A percentile compares a stretch with the other conserved stretches of the same genome.
These are phyloP conservation scores for Rhodotorula sp. DNA, from an alignment of 1,284 basidiomycete species.

Conservation along the genomic window DNA sequence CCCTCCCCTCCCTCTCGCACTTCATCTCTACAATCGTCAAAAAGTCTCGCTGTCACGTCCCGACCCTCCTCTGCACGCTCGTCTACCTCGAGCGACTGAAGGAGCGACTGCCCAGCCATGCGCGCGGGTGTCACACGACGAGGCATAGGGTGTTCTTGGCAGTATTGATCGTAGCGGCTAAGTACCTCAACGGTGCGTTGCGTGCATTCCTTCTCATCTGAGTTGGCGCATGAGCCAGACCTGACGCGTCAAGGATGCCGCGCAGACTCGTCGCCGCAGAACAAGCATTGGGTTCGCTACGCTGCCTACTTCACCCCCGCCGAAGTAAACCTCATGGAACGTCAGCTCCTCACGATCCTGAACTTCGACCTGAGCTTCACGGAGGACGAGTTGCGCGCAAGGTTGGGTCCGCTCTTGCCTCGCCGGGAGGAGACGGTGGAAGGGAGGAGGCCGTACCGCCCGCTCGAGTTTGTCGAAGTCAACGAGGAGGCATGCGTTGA, in stretches of 20 bases:
- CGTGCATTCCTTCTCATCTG: not conserved
- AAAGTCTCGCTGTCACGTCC: constrained; percentile 72
- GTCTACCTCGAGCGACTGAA: constrained; percentile 87
- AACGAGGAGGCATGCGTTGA: not conserved
- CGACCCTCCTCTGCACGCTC: constrained; percentile 85
- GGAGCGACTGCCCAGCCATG: constrained; percentile 63
- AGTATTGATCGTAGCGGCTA: constrained; percentile 88
- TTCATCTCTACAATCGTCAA: constrained; percentile 82
- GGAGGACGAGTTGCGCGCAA: constrained; percentile 66
- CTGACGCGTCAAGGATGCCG: constrained; percentile 48
- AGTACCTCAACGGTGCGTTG: constrained; percentile 97
- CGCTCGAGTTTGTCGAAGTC: constrained; percentile 1
- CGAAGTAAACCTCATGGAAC: constrained; percentile 77
- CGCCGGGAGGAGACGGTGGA: not conserved
- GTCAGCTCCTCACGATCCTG: constrained; percentile 80
- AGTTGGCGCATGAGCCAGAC: constrained; percentile 77
- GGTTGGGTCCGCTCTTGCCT: constrained; percentile 34
- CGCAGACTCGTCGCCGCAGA: constrained; percentile 59
- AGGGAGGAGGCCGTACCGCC: constrained; percentile 6
- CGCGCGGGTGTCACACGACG: constrained; percentile 77
- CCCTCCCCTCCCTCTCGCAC: constrained; percentile 69
- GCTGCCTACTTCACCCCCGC: constrained; percentile 21
- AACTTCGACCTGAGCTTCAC: constrained; percentile 83
- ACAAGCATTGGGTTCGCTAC: constrained; percentile 74
- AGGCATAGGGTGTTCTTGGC: constrained; percentile 92